Conservation (phyloP, 768 basidiomycete species). For the Gymnopilus junonius region DNA sequence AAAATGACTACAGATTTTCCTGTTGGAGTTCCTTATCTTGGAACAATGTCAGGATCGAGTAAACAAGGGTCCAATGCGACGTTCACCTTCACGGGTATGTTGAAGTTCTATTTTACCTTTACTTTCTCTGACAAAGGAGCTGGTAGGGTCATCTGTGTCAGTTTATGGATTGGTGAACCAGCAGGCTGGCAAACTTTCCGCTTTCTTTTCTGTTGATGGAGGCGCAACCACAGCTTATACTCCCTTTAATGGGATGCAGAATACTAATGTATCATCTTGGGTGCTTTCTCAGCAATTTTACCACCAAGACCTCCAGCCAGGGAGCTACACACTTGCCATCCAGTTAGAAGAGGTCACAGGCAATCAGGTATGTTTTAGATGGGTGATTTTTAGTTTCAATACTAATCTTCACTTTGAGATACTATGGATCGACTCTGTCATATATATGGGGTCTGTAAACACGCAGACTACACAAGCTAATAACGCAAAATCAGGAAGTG, state of each 20-base stretch:
- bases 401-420: neutral
- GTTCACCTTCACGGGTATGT: constrained; percentile 4
- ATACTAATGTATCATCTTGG: neutral
- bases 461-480: too few species aligned
- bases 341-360: neutral
- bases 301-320: neutral
- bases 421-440: neutral
- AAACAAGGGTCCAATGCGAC: neutral
- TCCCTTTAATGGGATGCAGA: constrained; percentile 3
- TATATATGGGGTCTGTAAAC: neutral
- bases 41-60: constrained; percentile 4
- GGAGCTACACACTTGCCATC: neutral
- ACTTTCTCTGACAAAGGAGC: neutral
- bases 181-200: constrained; percentile 3
- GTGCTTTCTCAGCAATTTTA: neutral
- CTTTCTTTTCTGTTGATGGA: constrained; percentile 3
- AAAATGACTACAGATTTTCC: neutral
- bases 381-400: neutral
- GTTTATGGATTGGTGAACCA: constrained; percentile 6
- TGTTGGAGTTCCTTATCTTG: neutral
- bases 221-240: neutral
- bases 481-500: neutral
- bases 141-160: constrained; percentile 4
- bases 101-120: neutral
- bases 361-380: neutral